These are phyloP conservation scores for Globisporangium nunn DNA, from an alignment of 352 stramenopile genomes.

Conservation along the genomic window DNA sequence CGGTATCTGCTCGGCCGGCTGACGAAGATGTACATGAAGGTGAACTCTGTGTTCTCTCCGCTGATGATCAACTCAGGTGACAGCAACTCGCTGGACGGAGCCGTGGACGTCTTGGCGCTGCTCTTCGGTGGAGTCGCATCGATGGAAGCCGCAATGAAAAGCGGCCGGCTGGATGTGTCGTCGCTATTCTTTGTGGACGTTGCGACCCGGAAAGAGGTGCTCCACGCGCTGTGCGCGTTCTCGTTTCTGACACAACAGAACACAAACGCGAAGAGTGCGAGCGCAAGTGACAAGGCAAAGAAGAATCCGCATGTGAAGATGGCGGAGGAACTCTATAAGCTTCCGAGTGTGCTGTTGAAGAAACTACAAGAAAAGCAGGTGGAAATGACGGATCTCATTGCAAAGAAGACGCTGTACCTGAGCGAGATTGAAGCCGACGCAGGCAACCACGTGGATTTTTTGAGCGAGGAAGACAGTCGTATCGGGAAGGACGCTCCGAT, in stretches of 20 bases:
- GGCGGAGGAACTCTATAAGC: constrained; percentile 58
- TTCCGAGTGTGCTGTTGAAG: constrained; percentile 50
- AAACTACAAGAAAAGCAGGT: constrained; percentile 52
- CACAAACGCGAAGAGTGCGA: constrained; percentile 11
- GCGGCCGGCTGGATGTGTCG: constrained; percentile 61
- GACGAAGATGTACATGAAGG: constrained; percentile 53
- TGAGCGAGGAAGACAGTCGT: constrained; percentile 48
- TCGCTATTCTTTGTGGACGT: constrained; percentile 70
- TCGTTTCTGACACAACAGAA: constrained; percentile 67
- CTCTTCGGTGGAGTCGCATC: constrained; percentile 62
- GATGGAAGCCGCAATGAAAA: constrained; percentile 81
- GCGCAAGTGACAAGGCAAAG: not conserved
- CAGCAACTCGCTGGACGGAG: constrained; percentile 19
- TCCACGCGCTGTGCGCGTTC: constrained; percentile 79
- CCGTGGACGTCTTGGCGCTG: constrained; percentile 66
- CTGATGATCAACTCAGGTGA: constrained; percentile 21
- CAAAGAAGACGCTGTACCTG: constrained; percentile 67
- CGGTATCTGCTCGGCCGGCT: constrained; percentile 61
- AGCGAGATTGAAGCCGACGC: constrained; percentile 55
- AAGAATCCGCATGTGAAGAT: constrained; percentile 31
- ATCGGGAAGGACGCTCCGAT: constrained; percentile 74
- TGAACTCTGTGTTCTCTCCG: constrained; percentile 17
- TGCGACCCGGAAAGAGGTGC: constrained; percentile 50
- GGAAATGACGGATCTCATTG: constrained; percentile 46
- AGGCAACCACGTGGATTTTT: constrained; percentile 41